Base-by-base conservation (phyloP, 2,329 filamentous ascomycete species). In the Sphaerulina vaccinii region DNA sequence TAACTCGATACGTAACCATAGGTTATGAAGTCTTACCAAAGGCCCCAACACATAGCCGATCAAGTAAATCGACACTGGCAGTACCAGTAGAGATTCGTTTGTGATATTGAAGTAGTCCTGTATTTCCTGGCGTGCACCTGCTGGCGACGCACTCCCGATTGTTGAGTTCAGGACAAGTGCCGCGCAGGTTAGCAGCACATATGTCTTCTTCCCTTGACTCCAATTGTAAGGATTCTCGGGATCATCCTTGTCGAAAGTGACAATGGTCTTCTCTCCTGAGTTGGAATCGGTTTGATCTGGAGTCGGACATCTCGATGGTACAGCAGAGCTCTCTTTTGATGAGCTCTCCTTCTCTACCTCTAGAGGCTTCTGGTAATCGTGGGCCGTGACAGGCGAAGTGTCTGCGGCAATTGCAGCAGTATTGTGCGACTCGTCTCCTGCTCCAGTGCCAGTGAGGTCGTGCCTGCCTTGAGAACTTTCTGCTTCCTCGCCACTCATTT, bases 131-230 rank as follows among this genome's bases (percentile, higher is more conserved):
- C 83, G 76, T 11, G 82, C 81, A 66, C 85, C 85, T 49, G 82
- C 81, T 1, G 85, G 82, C 4, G 88, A 73, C 0, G 83, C 75
- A 36, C 80, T 85, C 1, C 80, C 81, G 70, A 88, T 80, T 8
- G 85, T 87, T 21, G 79, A 83, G 66, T 88, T 88, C 64, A 86
- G 73, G 37, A 87, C 83, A 47, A 79, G 75, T 56, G 79, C 65
- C 70, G 83, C 81, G 1, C 78, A 77, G 0, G 79, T 74, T 21
- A 80, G 62, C 2, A 85, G 63, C 5, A 87, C 75, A 32, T 73
- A 70, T 1, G 69, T 57, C 63, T 87, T 87, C 60, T 75, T 81
- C 43, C 33, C 42, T 19, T 42, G 32, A 21, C 38, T 44, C 71
- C 71, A 76, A 45, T 74, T 74, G 49, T 74, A 71, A 1, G 73